A percentile compares a stretch with the other conserved stretches of the same genome.
Conservation (phyloP, 2,329 filamentous ascomycete genomes). For the Aspergillus caelatus region DNA sequence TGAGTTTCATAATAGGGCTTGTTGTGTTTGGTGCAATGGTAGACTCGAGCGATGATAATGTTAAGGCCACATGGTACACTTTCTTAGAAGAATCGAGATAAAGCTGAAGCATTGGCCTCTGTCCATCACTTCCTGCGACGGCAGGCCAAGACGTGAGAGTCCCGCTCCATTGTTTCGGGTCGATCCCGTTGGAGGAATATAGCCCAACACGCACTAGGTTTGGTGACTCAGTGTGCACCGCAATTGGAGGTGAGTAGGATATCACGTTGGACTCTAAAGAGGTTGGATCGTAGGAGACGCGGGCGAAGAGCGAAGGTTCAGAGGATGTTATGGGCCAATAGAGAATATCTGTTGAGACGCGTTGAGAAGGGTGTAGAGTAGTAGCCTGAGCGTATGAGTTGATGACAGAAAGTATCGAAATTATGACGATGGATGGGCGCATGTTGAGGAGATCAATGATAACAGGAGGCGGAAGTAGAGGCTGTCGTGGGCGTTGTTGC, state of each 20-base stretch:
- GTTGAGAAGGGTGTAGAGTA: slow-evolving; percentile 19
- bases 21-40: slow-evolving; percentile 19
- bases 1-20: slow-evolving; percentile 36
- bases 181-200: slow-evolving; percentile 41
- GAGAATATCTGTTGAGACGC: slow-evolving; percentile 36
- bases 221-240: slow-evolving; percentile 35
- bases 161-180: slow-evolving; percentile 43
- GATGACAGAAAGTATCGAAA: slow-evolving; percentile 20
- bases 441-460: slow-evolving; percentile 13
- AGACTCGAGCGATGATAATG: slow-evolving; percentile 22
- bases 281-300: slow-evolving; percentile 44
- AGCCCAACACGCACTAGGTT: slow-evolving; percentile 59
- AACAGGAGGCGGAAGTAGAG: neutral
- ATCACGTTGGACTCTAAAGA: slow-evolving; percentile 39
- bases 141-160: slow-evolving; percentile 42
- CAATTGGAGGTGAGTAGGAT: slow-evolving; percentile 42
- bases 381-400: slow-evolving; percentile 18
- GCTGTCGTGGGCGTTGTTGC: neutral
- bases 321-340: slow-evolving; percentile 40
- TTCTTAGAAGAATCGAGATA: slow-evolving; percentile 42
- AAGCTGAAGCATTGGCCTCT: slow-evolving; percentile 40
- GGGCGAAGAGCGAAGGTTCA: slow-evolving; percentile 41
- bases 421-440: slow-evolving; percentile 12
- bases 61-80: slow-evolving; percentile 44
- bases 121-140: slow-evolving; percentile 26